Base-by-base conservation (phyloP, 2,329 filamentous ascomycete species). In the Neospermospora avenae region DNA sequence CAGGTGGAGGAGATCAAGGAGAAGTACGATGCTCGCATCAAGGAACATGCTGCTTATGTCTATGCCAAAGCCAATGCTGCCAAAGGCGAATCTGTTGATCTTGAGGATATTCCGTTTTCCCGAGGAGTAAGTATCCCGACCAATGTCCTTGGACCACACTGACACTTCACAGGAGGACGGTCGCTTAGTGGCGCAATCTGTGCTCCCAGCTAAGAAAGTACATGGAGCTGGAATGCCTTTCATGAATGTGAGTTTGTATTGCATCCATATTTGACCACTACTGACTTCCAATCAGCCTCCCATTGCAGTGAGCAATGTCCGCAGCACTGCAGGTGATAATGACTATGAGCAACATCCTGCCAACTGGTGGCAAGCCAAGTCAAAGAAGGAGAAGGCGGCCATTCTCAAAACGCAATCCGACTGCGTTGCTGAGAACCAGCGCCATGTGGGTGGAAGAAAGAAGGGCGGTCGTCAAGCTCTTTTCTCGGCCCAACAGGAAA, bases 301-400 rank as follows among this genome's bases (percentile, higher is more conserved):
- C n/a, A 22, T 20, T 46, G 57, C 57, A 16, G 55, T 54, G 11
- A 46, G 28, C 51, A 55, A 55, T 24, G 44, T 44, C 22, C 49
- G 13, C 18, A 48, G 42, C 20, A 56, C 53, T 4, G 16, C 42
- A 16, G 63, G 63, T 18, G 65, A 67, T 39, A 65, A 57, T 44
- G 58, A 62, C 16, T 56, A 58, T 46, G 62, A 68, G 51, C 68
- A 68, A 55, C 68, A 69, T 55, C 68, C 68, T 4, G 56, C 60
- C 20, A 68, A 68, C 51, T 62, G 58, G 53, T 68, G 64, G 65
- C 14, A 35, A 61, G 45, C 16, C 45, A 55, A 28, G 49, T 59
- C 37, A 22, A 66, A 59, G 60, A 54, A 60, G 54, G 46, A 55
- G 37, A 44, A 28, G 34, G 25, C n/a, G 25, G 53, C 35, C 2